phyloP scores from a whole-genome alignment of 2,329 filamentous ascomycete genomes.

The Aciculosporium take region DNA sequence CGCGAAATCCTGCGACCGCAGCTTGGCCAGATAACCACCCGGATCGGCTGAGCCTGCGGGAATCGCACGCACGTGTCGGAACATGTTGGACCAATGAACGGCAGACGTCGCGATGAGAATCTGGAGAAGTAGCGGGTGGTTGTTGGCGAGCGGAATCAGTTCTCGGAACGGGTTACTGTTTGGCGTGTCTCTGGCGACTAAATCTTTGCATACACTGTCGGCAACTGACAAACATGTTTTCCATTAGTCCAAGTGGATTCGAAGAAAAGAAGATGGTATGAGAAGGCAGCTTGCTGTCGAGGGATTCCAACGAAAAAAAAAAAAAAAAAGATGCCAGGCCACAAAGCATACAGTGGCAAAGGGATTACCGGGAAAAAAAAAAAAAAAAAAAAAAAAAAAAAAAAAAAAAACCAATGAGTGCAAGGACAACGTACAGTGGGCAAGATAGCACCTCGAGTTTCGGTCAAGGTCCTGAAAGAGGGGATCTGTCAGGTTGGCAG shows the following conservation, averaged over 20 bases:
- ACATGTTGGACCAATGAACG: conserved; percentile 32
- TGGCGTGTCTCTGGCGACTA: conserved; percentile 33
- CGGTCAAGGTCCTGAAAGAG: conserved; percentile 38
- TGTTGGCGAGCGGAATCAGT: conserved; percentile 31
- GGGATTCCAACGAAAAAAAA: no score
- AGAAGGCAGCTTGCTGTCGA: no score
- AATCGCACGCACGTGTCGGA: conserved; percentile 20
- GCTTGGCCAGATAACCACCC: conserved; percentile 21
- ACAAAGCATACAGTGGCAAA: no score
- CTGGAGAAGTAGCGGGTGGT: conserved; percentile 31
- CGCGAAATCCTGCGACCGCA: conserved; percentile 24
- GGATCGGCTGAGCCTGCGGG: conserved; percentile 19
- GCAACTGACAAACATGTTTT: conserved; percentile 20
- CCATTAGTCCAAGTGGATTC: conserved; percentile 17
- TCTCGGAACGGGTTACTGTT: conserved; percentile 34
- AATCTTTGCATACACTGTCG: conserved; percentile 37
- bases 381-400: not conserved
- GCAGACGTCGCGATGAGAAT: conserved; percentile 36
- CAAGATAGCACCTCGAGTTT: conserved; percentile 31
- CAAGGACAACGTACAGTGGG: conserved; percentile 30
- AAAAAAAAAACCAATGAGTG: conserved; percentile 18
- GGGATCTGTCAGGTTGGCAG: conserved; percentile 33
- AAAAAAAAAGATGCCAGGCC: no score
- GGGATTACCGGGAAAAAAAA: not conserved
- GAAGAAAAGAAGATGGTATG: no score